Conservation (phyloP, 345 rosid species). For the Populus nigra region DNA sequence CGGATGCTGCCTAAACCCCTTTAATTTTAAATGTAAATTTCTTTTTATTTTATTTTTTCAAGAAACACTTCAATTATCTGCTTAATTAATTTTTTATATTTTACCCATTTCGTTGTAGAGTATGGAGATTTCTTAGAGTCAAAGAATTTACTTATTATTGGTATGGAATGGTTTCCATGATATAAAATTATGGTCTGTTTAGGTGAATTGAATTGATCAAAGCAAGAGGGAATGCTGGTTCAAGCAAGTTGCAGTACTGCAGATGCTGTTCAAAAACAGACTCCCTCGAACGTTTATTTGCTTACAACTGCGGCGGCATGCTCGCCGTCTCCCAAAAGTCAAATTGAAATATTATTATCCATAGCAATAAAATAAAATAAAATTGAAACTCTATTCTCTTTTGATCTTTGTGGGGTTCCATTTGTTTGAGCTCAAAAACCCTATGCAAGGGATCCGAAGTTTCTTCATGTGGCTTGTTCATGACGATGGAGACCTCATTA, state of each 20-base stretch:
- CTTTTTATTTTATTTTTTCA: not conserved
- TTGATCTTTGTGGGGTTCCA: not conserved
- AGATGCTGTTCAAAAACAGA: not conserved
- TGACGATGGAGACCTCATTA: not conserved
- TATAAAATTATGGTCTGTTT: not conserved
- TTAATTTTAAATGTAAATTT: not conserved
- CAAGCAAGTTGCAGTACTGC: not conserved
- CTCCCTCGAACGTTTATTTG: not conserved
- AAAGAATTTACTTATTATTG: not conserved
- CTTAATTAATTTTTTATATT: not conserved
- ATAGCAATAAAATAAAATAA: no score
- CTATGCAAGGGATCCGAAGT: constrained; percentile 11
- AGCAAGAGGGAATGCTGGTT: not conserved
- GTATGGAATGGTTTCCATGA: not conserved
- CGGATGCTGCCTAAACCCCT: not conserved
- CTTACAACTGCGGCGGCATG: not conserved
- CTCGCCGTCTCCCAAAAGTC: not conserved
- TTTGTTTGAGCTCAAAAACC: not conserved
- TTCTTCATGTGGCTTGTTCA: not conserved
- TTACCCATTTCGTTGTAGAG: not conserved
- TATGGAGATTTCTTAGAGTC: not conserved
- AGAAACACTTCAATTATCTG: not conserved
- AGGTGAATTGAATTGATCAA: constrained; percentile 4
- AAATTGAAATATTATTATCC: not conserved
- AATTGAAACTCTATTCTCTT: not conserved